phyloP scores from a whole-genome alignment of 2,329 filamentous ascomycete genomes.

The Calonectria pseudoreteaudii region DNA sequence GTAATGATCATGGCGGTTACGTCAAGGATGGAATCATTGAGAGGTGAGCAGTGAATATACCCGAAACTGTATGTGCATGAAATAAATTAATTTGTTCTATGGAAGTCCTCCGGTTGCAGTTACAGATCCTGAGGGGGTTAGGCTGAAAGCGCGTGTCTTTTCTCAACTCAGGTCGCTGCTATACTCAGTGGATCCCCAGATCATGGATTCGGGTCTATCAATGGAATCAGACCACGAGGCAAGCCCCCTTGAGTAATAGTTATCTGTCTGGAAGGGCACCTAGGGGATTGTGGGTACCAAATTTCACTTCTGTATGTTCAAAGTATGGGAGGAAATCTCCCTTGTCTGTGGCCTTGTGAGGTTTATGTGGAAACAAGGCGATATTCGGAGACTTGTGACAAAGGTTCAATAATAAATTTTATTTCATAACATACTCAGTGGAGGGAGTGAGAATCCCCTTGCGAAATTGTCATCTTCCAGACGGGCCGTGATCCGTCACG shows the following conservation, averaged over 20 bases:
- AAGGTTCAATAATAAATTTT: background rate
- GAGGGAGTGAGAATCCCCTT: background rate
- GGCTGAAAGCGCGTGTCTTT: constrained; percentile 4
- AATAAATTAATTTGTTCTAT: background rate
- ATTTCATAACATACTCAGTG: background rate
- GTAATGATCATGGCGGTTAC: constrained; percentile 2
- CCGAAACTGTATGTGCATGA: background rate
- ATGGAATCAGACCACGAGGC: background rate
- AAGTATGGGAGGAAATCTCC: background rate
- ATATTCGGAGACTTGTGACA: background rate
- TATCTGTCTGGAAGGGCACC: background rate
- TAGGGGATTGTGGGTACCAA: background rate
- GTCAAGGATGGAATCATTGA: constrained; percentile 9
- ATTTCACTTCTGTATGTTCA: background rate
- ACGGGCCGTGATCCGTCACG: background rate
- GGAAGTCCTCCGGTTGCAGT: constrained; percentile 5
- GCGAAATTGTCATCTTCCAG: background rate
- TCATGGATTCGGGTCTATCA: background rate
- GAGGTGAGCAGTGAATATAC: background rate
- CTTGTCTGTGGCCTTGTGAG: background rate
- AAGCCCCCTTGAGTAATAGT: background rate
- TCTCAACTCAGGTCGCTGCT: background rate
- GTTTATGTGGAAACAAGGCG: background rate
- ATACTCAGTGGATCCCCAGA: background rate
- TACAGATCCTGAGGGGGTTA: background rate